phyloP scores from a whole-genome alignment of 1,139 yeast genomes.

The Yamadazyma triangularis region DNA sequence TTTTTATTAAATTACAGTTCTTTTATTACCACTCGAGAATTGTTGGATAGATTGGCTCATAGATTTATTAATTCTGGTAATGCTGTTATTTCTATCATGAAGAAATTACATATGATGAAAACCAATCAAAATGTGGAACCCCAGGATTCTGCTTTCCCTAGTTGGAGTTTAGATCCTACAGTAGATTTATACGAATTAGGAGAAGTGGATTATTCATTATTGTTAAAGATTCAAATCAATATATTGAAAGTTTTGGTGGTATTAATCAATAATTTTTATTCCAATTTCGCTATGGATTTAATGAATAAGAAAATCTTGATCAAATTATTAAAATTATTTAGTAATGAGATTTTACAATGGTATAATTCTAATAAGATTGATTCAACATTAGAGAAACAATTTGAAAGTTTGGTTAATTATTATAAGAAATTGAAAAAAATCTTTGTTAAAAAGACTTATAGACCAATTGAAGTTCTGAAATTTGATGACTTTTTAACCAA shows the following conservation, averaged over 20 bases:
- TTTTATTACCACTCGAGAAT: constrained; percentile 38
- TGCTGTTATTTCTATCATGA: constrained; percentile 46
- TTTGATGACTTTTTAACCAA: constrained; percentile 35
- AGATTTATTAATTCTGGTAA: constrained; percentile 44
- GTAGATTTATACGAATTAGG: constrained; percentile 38
- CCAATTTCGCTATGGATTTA: constrained; percentile 70
- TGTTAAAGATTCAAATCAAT: constrained; percentile 73
- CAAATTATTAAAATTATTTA: constrained; percentile 63
- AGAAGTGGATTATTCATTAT: constrained; percentile 51
- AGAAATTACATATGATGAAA: constrained; percentile 17
- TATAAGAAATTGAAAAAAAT: constrained; percentile 68
- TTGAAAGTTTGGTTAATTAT: constrained; percentile 49
- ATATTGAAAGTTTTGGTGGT: constrained; percentile 72
- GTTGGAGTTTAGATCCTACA: constrained; percentile 46
- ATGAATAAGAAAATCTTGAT: constrained; percentile 58
- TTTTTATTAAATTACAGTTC: constrained; percentile 41
- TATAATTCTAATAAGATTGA: constrained; percentile 48
- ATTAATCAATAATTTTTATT: constrained; percentile 68
- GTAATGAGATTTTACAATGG: constrained; percentile 73
- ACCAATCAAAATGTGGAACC: constrained; percentile 7
- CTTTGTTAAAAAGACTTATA: constrained; percentile 74
- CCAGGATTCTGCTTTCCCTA: constrained; percentile 14
- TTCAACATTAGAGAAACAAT: constrained; percentile 34
- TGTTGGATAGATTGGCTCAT: constrained; percentile 40
- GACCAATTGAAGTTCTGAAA: constrained; percentile 51